Percentiles rank a stretch among this genome's conserved stretches.
These are phyloP conservation scores for Paralagenidium karlingii DNA, from an alignment of 352 stramenopile genomes.

Conservation along the genomic window DNA sequence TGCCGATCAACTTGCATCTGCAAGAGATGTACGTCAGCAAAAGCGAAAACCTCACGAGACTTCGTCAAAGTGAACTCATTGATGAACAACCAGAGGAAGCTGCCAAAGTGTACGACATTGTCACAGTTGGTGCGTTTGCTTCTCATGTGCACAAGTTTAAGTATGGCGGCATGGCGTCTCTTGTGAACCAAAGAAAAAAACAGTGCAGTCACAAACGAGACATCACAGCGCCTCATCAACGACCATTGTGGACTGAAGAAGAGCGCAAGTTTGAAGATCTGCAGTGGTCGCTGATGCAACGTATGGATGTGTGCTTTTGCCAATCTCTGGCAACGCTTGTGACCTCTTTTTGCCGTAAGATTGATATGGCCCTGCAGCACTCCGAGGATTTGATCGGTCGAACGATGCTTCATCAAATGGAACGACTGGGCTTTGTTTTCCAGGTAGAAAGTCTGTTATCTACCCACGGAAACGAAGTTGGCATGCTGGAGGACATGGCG, in stretches of 20 bases:
- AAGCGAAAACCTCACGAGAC: constrained; percentile 16
- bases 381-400: constrained; percentile 22
- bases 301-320: constrained; percentile 77
- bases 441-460: constrained; percentile 89
- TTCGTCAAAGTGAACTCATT: neutral
- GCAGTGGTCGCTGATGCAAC: constrained; percentile 66
- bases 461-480: constrained; percentile 90
- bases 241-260: constrained; percentile 68
- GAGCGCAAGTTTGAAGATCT: constrained; percentile 68
- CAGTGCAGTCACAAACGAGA: neutral
- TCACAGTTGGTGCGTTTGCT: constrained; percentile 78
- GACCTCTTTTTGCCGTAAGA: constrained; percentile 68
- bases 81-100: constrained; percentile 8
- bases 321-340: constrained; percentile 67
- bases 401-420: constrained; percentile 60
- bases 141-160: constrained; percentile 85
- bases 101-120: constrained; percentile 63
- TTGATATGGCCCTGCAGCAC: constrained; percentile 62
- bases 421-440: constrained; percentile 73
- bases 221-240: constrained; percentile 36
- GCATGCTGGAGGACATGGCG: constrained; percentile 90
- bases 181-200: constrained; percentile 63
- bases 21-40: constrained; percentile 81
- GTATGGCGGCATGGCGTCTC: constrained; percentile 61
- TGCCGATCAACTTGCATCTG: constrained; percentile 74